A percentile compares a stretch with the other conserved stretches of the same genome.
These are phyloP conservation scores for Penicillium chermesinum DNA, from an alignment of 495 filamentous ascomycete species.

Conservation along the genomic window DNA sequence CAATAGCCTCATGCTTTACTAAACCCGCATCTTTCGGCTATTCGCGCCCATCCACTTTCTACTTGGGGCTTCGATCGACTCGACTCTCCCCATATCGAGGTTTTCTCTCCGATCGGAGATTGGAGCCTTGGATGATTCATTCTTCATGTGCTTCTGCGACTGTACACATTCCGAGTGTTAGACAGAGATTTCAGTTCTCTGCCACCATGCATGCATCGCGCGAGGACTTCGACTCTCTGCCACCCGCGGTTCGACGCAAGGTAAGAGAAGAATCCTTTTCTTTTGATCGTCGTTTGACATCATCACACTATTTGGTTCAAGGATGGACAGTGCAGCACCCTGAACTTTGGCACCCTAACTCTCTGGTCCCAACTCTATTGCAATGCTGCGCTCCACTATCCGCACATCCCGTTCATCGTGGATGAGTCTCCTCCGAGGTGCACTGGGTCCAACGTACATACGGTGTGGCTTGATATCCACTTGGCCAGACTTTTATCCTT, in stretches of 20 bases:
- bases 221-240: constrained; percentile 31
- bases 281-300: not conserved
- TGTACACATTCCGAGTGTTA: too few species aligned
- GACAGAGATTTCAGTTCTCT: too few species aligned
- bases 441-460: too few species aligned
- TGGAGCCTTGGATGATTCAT: too few species aligned
- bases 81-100: too few species aligned
- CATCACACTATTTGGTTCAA: not conserved
- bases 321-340: not conserved
- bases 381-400: not conserved
- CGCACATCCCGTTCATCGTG: not conserved
- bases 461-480: too few species aligned
- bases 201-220: constrained; percentile 3
- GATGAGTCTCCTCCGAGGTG: too few species aligned
- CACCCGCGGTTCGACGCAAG: constrained; percentile 33
- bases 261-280: constrained; percentile 17
- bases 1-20: not conserved
- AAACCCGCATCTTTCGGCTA: not conserved
- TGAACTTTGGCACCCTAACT: not conserved
- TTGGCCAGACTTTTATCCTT: too few species aligned
- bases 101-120: not conserved
- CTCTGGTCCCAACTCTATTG: not conserved
- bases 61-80: not conserved
- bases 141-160: too few species aligned
- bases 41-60: not conserved